Evolutionary conservation across 202 grass and related monocot species (phyloP), one percentile per base, ranked within the genome.

Genomic region (Setaria italica): DNA sequence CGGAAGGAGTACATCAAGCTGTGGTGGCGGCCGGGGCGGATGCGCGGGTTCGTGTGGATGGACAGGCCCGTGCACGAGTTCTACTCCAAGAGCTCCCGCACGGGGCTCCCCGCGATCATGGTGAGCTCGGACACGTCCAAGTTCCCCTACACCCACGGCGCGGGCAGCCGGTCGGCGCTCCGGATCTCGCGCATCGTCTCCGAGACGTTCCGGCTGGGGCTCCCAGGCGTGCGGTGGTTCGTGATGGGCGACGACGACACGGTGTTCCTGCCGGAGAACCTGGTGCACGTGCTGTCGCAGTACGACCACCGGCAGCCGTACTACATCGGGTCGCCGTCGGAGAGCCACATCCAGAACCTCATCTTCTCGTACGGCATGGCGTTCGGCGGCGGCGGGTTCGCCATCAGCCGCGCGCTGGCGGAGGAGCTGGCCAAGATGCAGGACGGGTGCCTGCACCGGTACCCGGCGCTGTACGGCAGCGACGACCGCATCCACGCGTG

Each of bases 161-260:
- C 91, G 9, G 93, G 93, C 8, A 89, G 84, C 81, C 93, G 91
- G 0, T 99, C 96, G 1, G 93, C 93, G 33, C 89, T 99, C 65
- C 89, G 93, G 41, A 99, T 99, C 45, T 95, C 96, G 5, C 93
- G 96, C 80, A 91, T 99, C 50, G 93, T 95, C 4, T 92, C 93
- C 0, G 96, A 95, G 86, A 92, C 88, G 47, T 94, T 84, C 79
- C 93, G 93, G 21, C 91, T 98, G 1, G 84, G 86, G 1, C 88
- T 95, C 21, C 70, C 88, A 1, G 84, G 91, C 5, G 93, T 94
- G 1, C 93, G 91, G 46, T 98, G 95, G 95, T 95, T 98, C 76
- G 95, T 98, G 9, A 94, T 98, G 93, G 95, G 93, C 72, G 95
- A 98, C 77, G 93, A 98, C 83, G 95, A 98, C 79, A 98, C 95